Evolutionary conservation across 306 rosid species (phyloP), one percentile per base, ranked within the genome.

Genomic region (Hippophae rhamnoides): DNA sequence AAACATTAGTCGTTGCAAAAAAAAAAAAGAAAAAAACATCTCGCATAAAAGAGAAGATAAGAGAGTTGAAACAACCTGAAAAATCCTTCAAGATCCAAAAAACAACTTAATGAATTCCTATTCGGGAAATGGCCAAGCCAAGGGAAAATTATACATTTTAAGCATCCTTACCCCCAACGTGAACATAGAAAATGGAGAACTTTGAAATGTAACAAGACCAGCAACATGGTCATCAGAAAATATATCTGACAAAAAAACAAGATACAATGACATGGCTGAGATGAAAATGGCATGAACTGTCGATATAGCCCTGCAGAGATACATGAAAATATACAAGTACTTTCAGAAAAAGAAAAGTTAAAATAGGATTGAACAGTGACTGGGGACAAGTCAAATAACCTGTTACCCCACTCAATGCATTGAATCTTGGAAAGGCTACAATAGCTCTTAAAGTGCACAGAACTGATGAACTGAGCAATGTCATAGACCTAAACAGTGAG

Each of bases 221-320:
- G 79, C 65, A 44, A 40, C 72, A 40, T 41, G 69, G 64, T 78
- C 74, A 76, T 81, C 86, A 69, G 86, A 81, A 68, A 81, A 81
- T 57, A 81, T 79, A 75, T 81, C 81, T 42, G 86, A 81, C 86
- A 78, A 75, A 81, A 81, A 81, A 46, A 81, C 83, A 60, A 81
- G 71, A 69, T 81, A 60, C 65, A 78, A 44, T 42, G 86, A 78
- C 62, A 66, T 74, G 57, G 61, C 56, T 47, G 86, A 74, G 76
- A 78, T 78, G 65, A 74, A 81, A 65, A 81, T 63, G 55, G 86
- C 86, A 75, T 81, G 86, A 65, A 81, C 48, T 44, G 77, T 78
- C 67, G 86, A 81, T 66, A 78, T 75, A 40, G 83, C 84, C 61
- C 86, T 81, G 84, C 68, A 46, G 72, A 72, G 57, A 46, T 61